Percentiles rank a stretch among this genome's conserved stretches.
phyloP scores from a whole-genome alignment of 495 filamentous ascomycete genomes.

The Bathelium albidoporum region DNA sequence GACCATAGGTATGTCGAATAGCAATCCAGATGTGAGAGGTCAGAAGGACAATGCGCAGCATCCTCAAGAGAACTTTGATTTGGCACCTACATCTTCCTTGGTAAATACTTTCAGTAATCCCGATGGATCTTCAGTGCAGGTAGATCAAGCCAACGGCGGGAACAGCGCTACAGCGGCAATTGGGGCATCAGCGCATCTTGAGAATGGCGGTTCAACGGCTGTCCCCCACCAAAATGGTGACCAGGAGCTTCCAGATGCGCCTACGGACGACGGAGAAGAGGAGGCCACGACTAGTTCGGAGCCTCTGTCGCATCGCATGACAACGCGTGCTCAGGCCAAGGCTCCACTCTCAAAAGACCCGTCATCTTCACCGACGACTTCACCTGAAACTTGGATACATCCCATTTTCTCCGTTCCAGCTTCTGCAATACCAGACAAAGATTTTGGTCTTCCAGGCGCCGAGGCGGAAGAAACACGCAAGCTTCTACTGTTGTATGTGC shows the following conservation, averaged over 20 bases:
- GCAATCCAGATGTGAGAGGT: not conserved
- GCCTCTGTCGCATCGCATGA: conserved; percentile 50
- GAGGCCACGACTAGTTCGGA: not conserved
- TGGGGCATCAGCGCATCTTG: not conserved
- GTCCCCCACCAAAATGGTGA: not conserved
- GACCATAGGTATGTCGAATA: not conserved
- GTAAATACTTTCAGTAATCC: not conserved
- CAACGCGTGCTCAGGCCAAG: conserved; percentile 55
- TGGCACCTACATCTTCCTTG: not conserved
- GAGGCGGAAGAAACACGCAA: conserved; percentile 87
- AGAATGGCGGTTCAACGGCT: not conserved
- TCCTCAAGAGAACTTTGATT: not conserved
- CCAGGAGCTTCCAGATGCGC: not conserved
- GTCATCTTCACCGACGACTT: conserved; percentile 20
- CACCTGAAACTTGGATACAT: conserved; percentile 52
- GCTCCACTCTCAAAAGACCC: conserved; percentile 38
- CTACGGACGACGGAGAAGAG: not conserved
- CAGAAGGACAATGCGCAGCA: not conserved
- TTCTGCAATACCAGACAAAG: conserved; percentile 59
- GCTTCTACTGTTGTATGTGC: conserved; percentile 73
- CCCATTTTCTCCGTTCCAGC: conserved; percentile 73
- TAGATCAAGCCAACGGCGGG: not conserved
- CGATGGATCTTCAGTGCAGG: not conserved
- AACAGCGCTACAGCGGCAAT: not conserved
- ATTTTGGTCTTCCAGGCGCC: conserved; percentile 64